These are phyloP conservation scores for Prunus mume DNA, from an alignment of 306 rosid genomes.

Conservation along the genomic window DNA sequence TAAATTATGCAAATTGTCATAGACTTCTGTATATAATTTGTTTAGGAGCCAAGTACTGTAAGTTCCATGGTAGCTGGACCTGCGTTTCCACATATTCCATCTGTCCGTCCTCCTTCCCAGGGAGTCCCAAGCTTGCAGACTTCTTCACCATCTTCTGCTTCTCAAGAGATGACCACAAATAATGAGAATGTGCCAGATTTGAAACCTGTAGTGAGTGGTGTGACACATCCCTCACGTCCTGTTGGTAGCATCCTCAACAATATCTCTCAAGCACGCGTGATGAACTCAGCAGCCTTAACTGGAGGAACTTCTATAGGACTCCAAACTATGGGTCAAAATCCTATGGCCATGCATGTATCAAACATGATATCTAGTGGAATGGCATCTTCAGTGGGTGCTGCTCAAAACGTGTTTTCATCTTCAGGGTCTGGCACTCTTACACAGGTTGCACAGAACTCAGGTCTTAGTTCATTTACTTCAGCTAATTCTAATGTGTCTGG, in stretches of 20 bases:
- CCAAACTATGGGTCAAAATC: conserved; percentile 73
- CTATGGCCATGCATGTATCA: conserved; percentile 91
- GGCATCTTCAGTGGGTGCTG: conserved; percentile 77
- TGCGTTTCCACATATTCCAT: conserved; percentile 56
- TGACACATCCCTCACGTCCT: conserved; percentile 70
- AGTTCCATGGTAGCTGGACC: conserved; percentile 75
- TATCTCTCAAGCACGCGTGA: conserved; percentile 78
- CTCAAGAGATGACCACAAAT: conserved; percentile 74
- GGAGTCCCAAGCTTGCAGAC: conserved; percentile 84
- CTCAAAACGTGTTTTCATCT: conserved; percentile 82
- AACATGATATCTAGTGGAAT: conserved; percentile 97
- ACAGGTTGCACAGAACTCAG: conserved; percentile 76
- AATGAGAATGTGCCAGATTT: conserved; percentile 72
- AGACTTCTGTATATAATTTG: conserved; percentile 21
- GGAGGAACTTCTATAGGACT: conserved; percentile 82
- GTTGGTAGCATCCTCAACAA: conserved; percentile 82
- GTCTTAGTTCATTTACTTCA: conserved; percentile 61
- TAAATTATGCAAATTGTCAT: conserved; percentile 14
- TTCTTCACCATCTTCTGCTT: conserved; percentile 78
- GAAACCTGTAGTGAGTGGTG: conserved; percentile 61
- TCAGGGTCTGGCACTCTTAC: conserved; percentile 67
- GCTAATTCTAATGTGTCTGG: conserved; percentile 67
- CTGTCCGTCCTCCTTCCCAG: conserved; percentile 76
- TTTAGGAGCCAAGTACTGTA: conserved; percentile 84
- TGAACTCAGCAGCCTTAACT: conserved; percentile 67